phyloP scores from a whole-genome alignment of 176 grass and related monocot species.

The Musa schizocarpa region DNA sequence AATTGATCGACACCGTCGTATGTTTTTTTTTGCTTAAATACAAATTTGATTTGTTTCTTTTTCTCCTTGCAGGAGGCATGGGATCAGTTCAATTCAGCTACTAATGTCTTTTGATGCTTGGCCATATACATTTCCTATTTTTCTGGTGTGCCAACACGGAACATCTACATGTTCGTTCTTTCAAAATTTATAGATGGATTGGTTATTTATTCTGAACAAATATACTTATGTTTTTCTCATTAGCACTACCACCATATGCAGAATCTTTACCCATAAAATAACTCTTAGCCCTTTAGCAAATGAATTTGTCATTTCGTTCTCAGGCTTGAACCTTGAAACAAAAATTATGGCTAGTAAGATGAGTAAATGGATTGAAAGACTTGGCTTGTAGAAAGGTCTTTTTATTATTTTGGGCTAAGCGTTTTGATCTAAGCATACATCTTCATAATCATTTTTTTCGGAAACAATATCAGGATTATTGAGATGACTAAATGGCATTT shows the following conservation, averaged over 20 bases:
- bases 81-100: constrained; percentile 73
- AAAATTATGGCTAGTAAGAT: too few species aligned
- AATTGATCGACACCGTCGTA: too few species aligned
- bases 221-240: constrained; percentile 26
- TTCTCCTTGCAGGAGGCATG: constrained; percentile 56
- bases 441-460: too few species aligned
- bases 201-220: neutral
- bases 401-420: too few species aligned
- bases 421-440: too few species aligned
- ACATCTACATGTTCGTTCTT: neutral
- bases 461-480: too few species aligned
- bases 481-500: too few species aligned
- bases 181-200: neutral
- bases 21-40: neutral
- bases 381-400: too few species aligned
- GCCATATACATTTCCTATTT: neutral
- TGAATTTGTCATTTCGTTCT: too few species aligned
- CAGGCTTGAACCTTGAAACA: too few species aligned
- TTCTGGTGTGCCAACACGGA: neutral
- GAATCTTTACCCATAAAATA: neutral
- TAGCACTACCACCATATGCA: constrained; percentile 1
- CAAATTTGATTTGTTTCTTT: neutral
- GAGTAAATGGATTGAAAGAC: too few species aligned
- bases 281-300: too few species aligned
- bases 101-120: constrained; percentile 10